These are phyloP conservation scores for Kernera saxatilis DNA, from an alignment of 345 rosid species.

Conservation along the genomic window DNA sequence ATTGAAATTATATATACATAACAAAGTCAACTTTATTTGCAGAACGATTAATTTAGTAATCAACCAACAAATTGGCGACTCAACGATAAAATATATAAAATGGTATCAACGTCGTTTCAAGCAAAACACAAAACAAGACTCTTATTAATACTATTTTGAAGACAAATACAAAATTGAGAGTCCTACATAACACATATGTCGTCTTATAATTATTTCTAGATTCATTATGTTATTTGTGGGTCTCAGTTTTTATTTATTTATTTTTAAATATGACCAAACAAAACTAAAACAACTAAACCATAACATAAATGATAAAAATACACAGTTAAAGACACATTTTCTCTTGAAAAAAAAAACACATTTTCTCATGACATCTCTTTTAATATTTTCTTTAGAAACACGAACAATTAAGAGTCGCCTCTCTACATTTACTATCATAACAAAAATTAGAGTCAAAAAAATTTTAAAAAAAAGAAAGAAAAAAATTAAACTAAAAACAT, in stretches of 20 bases:
- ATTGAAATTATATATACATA: not conserved
- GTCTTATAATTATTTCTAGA: not conserved
- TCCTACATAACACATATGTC: not conserved
- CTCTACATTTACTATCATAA: not conserved
- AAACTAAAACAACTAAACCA: not conserved
- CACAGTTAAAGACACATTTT: not conserved
- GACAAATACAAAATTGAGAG: not conserved
- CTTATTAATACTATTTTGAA: not conserved
- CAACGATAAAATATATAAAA: not conserved
- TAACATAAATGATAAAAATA: too few species aligned
- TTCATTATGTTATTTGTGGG: not conserved
- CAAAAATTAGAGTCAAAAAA: not conserved
- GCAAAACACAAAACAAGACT: not conserved
- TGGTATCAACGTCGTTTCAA: not conserved
- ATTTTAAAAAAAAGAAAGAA: too few species aligned
- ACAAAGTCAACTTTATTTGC: not conserved
- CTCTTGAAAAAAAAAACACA: not conserved
- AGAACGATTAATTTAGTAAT: not conserved
- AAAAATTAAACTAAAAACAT: too few species aligned
- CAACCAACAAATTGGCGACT: slow-evolving; percentile 3
- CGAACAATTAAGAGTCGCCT: not conserved
- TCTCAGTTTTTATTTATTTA: not conserved
- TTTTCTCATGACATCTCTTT: not conserved
- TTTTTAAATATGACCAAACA: not conserved
- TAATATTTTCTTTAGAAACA: not conserved